Evolutionary conservation across 106 monocot species (phyloP).

Genomic region (Hemerocallis citrina): DNA sequence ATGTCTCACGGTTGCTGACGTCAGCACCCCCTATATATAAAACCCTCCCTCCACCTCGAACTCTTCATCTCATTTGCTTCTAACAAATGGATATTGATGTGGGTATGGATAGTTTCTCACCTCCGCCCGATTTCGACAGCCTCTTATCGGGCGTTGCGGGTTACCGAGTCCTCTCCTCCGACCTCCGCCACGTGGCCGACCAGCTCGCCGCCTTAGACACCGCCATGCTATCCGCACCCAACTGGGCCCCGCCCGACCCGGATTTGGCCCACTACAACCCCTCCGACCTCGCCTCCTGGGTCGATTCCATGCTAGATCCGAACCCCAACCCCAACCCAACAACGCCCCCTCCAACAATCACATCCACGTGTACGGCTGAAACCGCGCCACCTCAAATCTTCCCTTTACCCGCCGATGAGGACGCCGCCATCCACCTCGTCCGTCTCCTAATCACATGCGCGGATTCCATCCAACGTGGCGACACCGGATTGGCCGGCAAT

Average conservation of each 20-base stretch:
- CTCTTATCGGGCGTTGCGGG: too few relatives aligned
- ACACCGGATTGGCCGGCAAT: neutral
- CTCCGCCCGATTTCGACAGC: too few relatives aligned
- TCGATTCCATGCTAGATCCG: constrained; percentile 2
- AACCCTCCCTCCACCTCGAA: too few relatives aligned
- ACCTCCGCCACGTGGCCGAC: too few relatives aligned
- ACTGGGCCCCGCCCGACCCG: neutral
- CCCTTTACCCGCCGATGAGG: constrained; percentile 10
- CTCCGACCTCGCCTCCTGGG: constrained; percentile 7
- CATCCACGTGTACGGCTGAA: neutral
- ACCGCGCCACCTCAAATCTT: neutral
- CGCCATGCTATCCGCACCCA: too few relatives aligned
- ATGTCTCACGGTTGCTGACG: too few relatives aligned
- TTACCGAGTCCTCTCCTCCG: too few relatives aligned
- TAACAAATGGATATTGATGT: too few relatives aligned
- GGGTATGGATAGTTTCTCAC: too few relatives aligned
- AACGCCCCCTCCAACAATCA: neutral
- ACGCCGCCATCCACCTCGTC: constrained; percentile 29
- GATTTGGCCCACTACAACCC: constrained; percentile 1
- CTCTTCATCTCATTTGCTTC: too few relatives aligned
- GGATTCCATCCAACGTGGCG: constrained; percentile 15
- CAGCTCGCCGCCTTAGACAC: too few relatives aligned
- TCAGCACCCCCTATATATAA: too few relatives aligned
- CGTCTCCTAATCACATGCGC: constrained; percentile 32
- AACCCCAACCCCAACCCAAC: neutral